Evolutionary conservation across 176 grass and related monocot genomes (phyloP), one percentile per base, ranked within the genome.

Genomic region (Aegilops longissima): DNA sequence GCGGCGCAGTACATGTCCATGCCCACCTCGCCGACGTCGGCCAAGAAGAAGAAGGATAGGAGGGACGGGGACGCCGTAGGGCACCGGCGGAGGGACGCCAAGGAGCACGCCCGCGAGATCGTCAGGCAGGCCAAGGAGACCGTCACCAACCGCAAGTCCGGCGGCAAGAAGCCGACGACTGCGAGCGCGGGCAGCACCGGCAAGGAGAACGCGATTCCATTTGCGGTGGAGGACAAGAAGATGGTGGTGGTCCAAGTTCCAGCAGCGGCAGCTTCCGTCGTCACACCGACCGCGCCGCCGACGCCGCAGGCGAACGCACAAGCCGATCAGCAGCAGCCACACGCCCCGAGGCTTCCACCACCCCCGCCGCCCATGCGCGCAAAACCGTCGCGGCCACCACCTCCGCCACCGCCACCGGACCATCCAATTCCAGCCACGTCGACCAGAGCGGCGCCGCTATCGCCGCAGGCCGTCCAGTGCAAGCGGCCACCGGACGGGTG

Each of bases 121-220:
- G 84, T 91, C 7, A 83, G 87, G 87, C 92, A 94, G 24, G 89
- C 93, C 85, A 94, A 94, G 93, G 88, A 96, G 83, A 91, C 71
- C 17, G 80, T 96, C 42, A 77, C 65, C 54, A 93, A 52, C 24
- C 87, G 86, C 80, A 92, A 87, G 83, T 79, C 68, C 18, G 39
- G 14, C 0, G 61, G 39, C 73, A 90, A 52, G 40, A 38, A 40
- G 70, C 1, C 33, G 18, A 0, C 40, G 14, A 11, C 6, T 9
- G 45, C 45, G 4, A 75, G 11, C n/a, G 39, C 23, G 7, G 44
- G 1, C 0, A 2, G 25, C 49, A 17, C 17, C 51, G 39, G 79
- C 79, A 79, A 89, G 88, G 76, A 87, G 83, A 86, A 81, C 59
- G 79, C 25, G 61, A 85, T 44, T 38, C 84, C 23, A 1, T 1